A percentile compares a stretch with the other conserved stretches of the same genome.
Conservation (phyloP, 192 early-diverging fungal genomes). For the Umbelopsis ramanniana region DNA sequence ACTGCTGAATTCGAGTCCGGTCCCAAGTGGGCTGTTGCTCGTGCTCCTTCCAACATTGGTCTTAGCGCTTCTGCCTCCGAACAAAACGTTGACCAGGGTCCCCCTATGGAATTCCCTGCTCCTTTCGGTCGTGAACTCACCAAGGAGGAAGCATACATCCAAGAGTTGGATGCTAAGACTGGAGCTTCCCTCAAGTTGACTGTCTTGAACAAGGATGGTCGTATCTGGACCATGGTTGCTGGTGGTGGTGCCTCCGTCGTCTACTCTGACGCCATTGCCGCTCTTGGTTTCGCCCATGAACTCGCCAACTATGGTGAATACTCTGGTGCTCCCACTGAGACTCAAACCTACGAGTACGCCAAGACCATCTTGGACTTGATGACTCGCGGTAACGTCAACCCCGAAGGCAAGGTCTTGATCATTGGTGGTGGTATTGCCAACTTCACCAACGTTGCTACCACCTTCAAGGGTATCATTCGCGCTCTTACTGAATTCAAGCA, state of each 20-base stretch:
- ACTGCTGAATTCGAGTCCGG: conserved; percentile 97
- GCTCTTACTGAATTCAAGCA: conserved; percentile 94
- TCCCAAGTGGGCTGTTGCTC: conserved; percentile 94
- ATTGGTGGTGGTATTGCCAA: conserved; percentile 99
- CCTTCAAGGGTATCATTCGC: conserved; percentile 98
- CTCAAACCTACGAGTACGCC: conserved; percentile 98
- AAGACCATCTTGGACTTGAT: conserved; percentile 98
- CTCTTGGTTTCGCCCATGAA: conserved; percentile 90
- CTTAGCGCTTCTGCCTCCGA: conserved; percentile 34
- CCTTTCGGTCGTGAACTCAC: conserved; percentile 97
- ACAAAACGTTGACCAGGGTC: conserved; percentile 69
- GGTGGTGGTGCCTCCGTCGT: conserved; percentile 99
- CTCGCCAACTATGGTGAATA: conserved; percentile 99
- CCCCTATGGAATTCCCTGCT: conserved; percentile 95
- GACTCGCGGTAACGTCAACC: conserved; percentile 83
- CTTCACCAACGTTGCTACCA: conserved; percentile 99
- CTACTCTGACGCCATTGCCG: conserved; percentile 99
- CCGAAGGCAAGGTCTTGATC: conserved; percentile 95
- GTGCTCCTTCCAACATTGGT: conserved; percentile 61
- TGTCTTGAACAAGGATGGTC: conserved; percentile 92
- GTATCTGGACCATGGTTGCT: conserved; percentile 99
- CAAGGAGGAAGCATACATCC: conserved; percentile 97
- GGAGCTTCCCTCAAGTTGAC: conserved; percentile 98
- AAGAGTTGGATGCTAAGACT: conserved; percentile 97
- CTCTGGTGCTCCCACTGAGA: conserved; percentile 99